Evolutionary conservation across 768 basidiomycete genomes (phyloP), one percentile per base, ranked within the genome.

Genomic region (Rhizopogon vesiculosus): DNA sequence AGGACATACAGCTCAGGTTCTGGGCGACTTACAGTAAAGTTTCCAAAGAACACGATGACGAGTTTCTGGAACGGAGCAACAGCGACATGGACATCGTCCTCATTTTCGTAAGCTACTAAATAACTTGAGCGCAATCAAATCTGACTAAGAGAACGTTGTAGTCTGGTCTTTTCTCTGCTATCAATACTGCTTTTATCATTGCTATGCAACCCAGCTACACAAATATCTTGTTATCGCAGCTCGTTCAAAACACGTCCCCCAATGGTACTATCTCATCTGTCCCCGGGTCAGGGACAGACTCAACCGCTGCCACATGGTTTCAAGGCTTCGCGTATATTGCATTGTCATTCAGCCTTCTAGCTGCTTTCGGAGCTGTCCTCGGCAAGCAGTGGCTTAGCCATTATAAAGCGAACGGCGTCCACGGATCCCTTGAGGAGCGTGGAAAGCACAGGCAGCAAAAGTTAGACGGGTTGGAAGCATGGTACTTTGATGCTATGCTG

Each of bases 11-110:
- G 22, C 2, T 2, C 22, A 22, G 22, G 22, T 22, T 22, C 22
- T 22, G 22, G 22, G 22, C 22, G 22, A 22, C 22, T 22, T 22
- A 22, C 22, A 22, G 22, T 22, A 22, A 2, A 22, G 22, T 22
- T 22, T 22, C 22, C 22, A 22, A 55, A 19, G 55, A 57, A 38
- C 59, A 61, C 19, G 59, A 66, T 54, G 48, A 39, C 25, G 58
- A 63, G n/a, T 57, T 63, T 10, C 22, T 62, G 5, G 59, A 66
- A 4, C 54, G 57, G 22, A 61, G 55, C 50, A 59, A 56, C 18
- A 55, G 57, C 25, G 57, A 59, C 31, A 57, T 65, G 43, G 60
- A 65, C 51, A 59, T 61, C 28, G 50, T 64, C 12, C 51, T 66
- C 7, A 56, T 66, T 54, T 66, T 66, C 49, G 64, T 66, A 51